These are phyloP conservation scores for Penicillium alfredii DNA, from an alignment of 495 filamentous ascomycete genomes.

Conservation along the genomic window DNA sequence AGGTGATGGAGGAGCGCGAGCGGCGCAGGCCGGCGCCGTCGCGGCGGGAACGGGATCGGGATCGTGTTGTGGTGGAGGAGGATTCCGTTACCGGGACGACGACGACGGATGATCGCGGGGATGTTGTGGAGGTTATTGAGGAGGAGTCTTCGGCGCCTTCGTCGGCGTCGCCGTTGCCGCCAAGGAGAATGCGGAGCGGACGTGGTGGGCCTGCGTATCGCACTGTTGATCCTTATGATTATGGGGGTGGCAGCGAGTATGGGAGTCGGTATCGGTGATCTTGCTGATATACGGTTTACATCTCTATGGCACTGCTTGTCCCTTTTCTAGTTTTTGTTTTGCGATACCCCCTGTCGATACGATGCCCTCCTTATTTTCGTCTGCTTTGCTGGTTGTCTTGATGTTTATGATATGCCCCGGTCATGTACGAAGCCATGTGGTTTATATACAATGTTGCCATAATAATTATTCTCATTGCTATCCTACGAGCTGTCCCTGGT, in stretches of 20 bases:
- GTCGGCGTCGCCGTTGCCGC: slow-evolving; percentile 11
- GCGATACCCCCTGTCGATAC: background rate
- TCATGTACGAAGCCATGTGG: too few species aligned
- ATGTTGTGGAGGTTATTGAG: slow-evolving; percentile 30
- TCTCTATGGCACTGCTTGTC: background rate
- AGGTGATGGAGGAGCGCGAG: slow-evolving; percentile 23
- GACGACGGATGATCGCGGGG: slow-evolving; percentile 21
- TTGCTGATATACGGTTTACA: too few species aligned
- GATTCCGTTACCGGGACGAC: slow-evolving; percentile 20
- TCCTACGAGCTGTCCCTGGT: too few species aligned
- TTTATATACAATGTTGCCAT: too few species aligned
- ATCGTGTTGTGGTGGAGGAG: slow-evolving; percentile 25
- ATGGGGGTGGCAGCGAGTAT: slow-evolving; percentile 28
- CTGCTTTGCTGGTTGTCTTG: background rate
- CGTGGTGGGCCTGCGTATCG: slow-evolving; percentile 20
- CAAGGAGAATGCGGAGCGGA: slow-evolving; percentile 20
- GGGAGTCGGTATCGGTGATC: slow-evolving; percentile 10
- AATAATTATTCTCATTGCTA: too few species aligned
- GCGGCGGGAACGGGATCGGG: slow-evolving; percentile 17
- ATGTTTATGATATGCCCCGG: background rate
- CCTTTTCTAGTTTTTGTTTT: background rate
- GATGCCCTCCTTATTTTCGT: background rate
- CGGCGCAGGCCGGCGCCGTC: slow-evolving; percentile 11
- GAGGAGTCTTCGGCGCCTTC: slow-evolving; percentile 22
- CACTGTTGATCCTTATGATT: slow-evolving; percentile 21